Evolutionary conservation across 2,329 filamentous ascomycete genomes (phyloP).

Genomic region (Fusarium pseudocircinatum): DNA sequence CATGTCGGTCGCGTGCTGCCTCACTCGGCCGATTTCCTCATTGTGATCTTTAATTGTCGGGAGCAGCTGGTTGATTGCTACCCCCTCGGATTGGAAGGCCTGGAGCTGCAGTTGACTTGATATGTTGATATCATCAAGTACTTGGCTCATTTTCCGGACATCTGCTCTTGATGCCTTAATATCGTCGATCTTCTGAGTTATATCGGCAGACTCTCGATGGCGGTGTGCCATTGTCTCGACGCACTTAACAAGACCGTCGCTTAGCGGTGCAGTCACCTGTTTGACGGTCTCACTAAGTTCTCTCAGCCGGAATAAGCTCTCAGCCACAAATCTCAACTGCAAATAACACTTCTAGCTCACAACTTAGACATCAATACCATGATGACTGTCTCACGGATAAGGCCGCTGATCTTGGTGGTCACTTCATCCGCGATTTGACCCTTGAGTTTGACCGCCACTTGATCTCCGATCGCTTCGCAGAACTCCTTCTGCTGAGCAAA

Average conservation of each 20-base stretch:
- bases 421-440: neutral
- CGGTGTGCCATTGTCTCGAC: neutral
- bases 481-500: neutral
- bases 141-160: neutral
- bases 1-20: too few relatives aligned
- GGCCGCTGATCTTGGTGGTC: neutral
- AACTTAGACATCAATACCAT: too few relatives aligned
- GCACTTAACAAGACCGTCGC: neutral
- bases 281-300: too few relatives aligned
- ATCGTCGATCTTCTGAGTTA: neutral
- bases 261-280: neutral
- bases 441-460: neutral
- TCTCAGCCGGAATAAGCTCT: too few relatives aligned
- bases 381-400: neutral
- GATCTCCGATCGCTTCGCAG: neutral
- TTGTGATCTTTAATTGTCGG: neutral
- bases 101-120: neutral
- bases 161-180: neutral
- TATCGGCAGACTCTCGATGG: neutral
- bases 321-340: too few relatives aligned
- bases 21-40: too few relatives aligned
- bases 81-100: neutral
- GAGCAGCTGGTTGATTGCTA: neutral
- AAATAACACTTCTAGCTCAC: too few relatives aligned
- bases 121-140: neutral